Evolutionary conservation across 2,329 filamentous ascomycete genomes (phyloP).

Genomic region (Escovopsis weberi): DNA sequence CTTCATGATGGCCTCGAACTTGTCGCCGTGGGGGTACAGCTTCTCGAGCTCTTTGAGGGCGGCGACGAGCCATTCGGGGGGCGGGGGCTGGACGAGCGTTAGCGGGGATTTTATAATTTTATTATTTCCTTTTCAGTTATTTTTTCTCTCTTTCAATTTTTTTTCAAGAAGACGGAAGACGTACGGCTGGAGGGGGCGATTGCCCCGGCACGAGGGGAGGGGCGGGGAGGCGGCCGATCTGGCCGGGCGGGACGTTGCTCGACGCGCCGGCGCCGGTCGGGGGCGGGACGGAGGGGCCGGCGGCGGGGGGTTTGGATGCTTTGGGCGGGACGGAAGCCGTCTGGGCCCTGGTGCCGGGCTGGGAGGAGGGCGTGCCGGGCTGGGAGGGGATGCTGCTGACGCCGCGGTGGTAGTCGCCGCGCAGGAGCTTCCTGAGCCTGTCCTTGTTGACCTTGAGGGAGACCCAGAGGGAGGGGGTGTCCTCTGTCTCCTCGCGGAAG

Average conservation of each 20-base stretch:
- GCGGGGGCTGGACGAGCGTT: conserved; percentile 46
- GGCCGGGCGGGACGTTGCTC: conserved; percentile 31
- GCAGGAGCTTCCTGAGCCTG: conserved; percentile 53
- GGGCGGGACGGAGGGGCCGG: conserved; percentile 15
- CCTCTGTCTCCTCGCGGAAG: conserved; percentile 66
- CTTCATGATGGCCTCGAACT: conserved; percentile 84
- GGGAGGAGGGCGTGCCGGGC: conserved; percentile 18
- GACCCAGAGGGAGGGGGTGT: conserved; percentile 54
- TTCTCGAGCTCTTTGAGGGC: conserved; percentile 58
- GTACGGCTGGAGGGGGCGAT: conserved; percentile 45
- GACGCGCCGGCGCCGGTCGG: conserved; percentile 17
- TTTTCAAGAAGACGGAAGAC: conserved; percentile 14
- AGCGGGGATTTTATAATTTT: conserved; percentile 7
- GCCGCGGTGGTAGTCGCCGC: conserved; percentile 30
- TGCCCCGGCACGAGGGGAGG: conserved; percentile 45
- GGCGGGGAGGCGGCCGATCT: conserved; percentile 55
- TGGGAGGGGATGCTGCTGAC: conserved; percentile 18
- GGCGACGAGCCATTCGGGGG: conserved; percentile 70
- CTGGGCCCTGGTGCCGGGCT: conserved; percentile 17
- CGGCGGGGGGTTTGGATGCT: conserved; percentile 23
- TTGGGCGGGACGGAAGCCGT: conserved; percentile 19
- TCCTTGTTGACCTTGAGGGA: conserved; percentile 60
- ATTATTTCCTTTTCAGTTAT: neutral
- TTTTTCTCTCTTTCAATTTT: too few species aligned
- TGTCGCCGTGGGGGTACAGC: conserved; percentile 58